phyloP scores from a whole-genome alignment of 257 asterid species.

The Scutellaria minor region DNA sequence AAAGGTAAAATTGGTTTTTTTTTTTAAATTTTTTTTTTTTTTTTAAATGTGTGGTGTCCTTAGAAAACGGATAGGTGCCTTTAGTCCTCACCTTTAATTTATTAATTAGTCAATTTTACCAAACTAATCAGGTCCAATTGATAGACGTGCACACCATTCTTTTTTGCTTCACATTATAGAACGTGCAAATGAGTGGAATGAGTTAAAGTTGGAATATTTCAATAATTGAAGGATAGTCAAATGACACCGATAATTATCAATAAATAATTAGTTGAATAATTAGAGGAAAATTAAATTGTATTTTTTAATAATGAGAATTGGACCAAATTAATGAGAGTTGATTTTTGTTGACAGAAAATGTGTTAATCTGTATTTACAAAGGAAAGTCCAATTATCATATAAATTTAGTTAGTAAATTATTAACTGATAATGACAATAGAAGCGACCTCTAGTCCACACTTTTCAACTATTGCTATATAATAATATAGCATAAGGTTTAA shows the following conservation, averaged over 20 bases:
- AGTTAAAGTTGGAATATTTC: constrained; percentile 25
- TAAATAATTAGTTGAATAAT: not conserved
- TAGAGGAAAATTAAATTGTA: not conserved
- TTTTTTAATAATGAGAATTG: not conserved
- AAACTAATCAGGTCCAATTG: constrained; percentile 1
- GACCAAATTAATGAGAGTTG: not conserved
- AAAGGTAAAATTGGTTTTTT: no score
- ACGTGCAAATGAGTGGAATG: constrained; percentile 43
- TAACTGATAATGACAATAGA: constrained; percentile 16
- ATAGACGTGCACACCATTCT: constrained; percentile 44
- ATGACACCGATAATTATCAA: not conserved
- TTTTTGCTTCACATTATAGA: constrained; percentile 24
- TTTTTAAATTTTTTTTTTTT: no score
- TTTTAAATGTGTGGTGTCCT: no score
- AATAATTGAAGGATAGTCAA: constrained; percentile 30
- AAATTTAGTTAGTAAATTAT: not conserved
- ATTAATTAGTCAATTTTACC: not conserved
- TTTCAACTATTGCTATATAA: constrained; percentile 15
- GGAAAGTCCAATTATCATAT: not conserved
- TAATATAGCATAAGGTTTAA: not conserved
- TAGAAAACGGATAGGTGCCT: no score
- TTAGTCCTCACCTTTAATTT: no score
- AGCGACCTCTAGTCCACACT: not conserved
- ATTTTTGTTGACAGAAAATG: not conserved
- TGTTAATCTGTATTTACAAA: not conserved